These are phyloP conservation scores for Plectosphaerella plurivora DNA, from an alignment of 2,329 filamentous ascomycete species.

Conservation along the genomic window DNA sequence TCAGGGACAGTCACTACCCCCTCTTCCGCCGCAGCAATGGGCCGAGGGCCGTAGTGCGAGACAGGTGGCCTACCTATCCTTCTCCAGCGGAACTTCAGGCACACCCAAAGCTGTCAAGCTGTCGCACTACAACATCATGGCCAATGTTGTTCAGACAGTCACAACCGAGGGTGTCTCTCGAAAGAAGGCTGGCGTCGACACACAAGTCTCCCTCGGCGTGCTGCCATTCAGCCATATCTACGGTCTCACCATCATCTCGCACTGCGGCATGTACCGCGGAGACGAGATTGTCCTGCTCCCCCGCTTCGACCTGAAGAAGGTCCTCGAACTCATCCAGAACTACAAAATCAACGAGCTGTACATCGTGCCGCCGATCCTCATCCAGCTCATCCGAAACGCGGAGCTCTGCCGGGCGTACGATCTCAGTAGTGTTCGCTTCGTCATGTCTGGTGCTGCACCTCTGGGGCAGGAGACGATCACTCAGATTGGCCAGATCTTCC, in stretches of 20 bases:
- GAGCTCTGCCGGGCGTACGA: conserved; percentile 60
- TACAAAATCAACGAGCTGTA: conserved; percentile 27
- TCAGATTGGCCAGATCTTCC: conserved; percentile 57
- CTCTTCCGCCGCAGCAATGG: conserved; percentile 46
- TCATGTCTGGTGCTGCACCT: conserved; percentile 77
- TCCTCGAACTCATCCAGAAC: conserved; percentile 58
- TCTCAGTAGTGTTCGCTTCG: conserved; percentile 57
- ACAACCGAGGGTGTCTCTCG: conserved; percentile 32
- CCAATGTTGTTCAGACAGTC: conserved; percentile 62
- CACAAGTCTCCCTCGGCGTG: conserved; percentile 51
- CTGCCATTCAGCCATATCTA: conserved; percentile 79
- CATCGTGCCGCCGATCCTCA: conserved; percentile 67
- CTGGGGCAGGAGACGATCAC: conserved; percentile 68
- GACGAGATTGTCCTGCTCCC: conserved; percentile 67
- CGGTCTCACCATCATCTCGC: conserved; percentile 65
- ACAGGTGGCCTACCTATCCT: conserved; percentile 63
- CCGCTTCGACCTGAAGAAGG: conserved; percentile 65
- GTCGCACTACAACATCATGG: conserved; percentile 69
- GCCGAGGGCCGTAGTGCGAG: conserved; percentile 50
- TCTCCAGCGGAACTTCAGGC: conserved; percentile 67
- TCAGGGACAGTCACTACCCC: conserved; percentile 29
- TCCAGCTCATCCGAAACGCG: conserved; percentile 63
- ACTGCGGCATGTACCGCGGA: conserved; percentile 62
- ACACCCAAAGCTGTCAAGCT: conserved; percentile 77
- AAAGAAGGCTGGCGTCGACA: conserved; percentile 10